Evolutionary conservation across 306 rosid species (phyloP).

Genomic region (Prunus mongolica): DNA sequence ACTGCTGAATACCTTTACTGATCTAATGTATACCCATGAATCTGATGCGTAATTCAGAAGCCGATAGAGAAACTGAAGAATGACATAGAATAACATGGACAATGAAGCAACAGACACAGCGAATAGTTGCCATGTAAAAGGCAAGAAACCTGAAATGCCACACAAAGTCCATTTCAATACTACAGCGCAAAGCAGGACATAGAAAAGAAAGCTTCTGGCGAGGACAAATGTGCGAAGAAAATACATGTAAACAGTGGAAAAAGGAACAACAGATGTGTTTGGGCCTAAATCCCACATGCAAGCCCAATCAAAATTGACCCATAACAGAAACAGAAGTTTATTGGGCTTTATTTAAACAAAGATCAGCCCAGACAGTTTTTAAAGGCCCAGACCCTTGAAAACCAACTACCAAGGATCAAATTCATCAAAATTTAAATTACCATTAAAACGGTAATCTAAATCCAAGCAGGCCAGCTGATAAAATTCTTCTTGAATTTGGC

Average conservation of each 20-base stretch:
- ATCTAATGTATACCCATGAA: conserved; percentile 15
- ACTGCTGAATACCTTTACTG: conserved; percentile 45
- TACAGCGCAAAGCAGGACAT: conserved; percentile 15
- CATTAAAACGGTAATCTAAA: no score
- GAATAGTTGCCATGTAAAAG: conserved; percentile 49
- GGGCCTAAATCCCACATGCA: no score
- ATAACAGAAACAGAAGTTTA: no score
- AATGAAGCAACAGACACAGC: conserved; percentile 59
- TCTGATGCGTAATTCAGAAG: conserved; percentile 40
- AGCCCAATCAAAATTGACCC: no score
- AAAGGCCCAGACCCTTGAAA: no score
- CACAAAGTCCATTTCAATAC: conserved; percentile 23
- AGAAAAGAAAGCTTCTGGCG: conserved; percentile 6
- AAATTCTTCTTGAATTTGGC: no score
- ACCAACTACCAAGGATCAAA: no score
- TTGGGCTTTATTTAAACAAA: no score
- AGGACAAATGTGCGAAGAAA: conserved; percentile 20
- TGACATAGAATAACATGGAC: conserved; percentile 53
- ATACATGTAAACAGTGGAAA: conserved; percentile 38
- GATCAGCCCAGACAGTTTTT: no score
- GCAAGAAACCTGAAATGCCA: conserved; percentile 59
- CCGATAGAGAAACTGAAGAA: conserved; percentile 55
- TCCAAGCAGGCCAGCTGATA: no score
- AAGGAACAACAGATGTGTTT: conserved; percentile 24
- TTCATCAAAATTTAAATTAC: no score